Percentiles rank a stretch among this genome's conserved stretches.
These are phyloP conservation scores for Monilinia fructicola DNA, from an alignment of 2,329 filamentous ascomycete genomes.

Conservation along the genomic window DNA sequence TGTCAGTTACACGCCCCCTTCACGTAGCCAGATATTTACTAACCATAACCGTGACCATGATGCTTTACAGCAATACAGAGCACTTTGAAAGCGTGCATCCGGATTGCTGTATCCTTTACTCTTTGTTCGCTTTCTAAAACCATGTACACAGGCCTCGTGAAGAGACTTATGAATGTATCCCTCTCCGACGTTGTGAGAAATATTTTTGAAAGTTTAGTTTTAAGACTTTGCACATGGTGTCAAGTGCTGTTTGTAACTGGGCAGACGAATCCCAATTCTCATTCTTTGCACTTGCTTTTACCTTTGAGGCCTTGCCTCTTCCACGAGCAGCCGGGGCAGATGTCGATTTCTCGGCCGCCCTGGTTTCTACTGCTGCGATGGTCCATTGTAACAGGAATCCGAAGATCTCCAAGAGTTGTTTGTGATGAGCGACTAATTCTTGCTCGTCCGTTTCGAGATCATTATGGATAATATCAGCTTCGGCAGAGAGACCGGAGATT, in stretches of 20 bases:
- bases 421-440: conserved; percentile 81
- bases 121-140: conserved; percentile 91
- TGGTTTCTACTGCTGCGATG: conserved; percentile 88
- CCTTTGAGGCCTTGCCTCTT: conserved; percentile 70
- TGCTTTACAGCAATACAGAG: conserved; percentile 96
- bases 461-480: conserved; percentile 80
- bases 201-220: conserved; percentile 85
- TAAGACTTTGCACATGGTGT: conserved; percentile 93
- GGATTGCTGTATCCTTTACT: conserved; percentile 82
- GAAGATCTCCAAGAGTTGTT: conserved; percentile 88
- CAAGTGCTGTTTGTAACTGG: conserved; percentile 84
- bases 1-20: conserved; percentile 30
- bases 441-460: conserved; percentile 92
- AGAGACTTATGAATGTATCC: conserved; percentile 88
- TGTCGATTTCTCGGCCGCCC: conserved; percentile 85
- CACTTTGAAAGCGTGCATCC: conserved; percentile 97
- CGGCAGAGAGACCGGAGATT: conserved; percentile 79
- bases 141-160: conserved; percentile 91
- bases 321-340: conserved; percentile 68
- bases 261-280: conserved; percentile 83
- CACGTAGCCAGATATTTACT: conserved; percentile 33
- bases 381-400: conserved; percentile 95
- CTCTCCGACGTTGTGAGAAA: conserved; percentile 95
- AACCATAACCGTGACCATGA: conserved; percentile 94
- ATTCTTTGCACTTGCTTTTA: conserved; percentile 65